Conservation (phyloP, 371 early-diverging fungal species). For the Vairimorpha ceranae region DNA sequence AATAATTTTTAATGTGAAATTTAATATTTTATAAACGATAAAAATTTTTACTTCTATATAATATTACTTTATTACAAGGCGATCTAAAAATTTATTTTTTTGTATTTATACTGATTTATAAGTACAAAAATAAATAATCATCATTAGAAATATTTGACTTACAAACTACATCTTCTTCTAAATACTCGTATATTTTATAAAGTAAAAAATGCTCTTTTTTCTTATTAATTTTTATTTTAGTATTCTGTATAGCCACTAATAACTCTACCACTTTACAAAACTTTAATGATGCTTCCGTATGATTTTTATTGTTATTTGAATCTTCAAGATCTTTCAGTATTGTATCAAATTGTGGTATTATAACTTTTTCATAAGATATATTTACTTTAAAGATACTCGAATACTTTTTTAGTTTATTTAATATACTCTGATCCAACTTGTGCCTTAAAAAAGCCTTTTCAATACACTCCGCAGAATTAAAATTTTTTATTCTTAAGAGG, state of each 20-base stretch:
- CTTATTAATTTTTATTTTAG: neutral
- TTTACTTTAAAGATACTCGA: neutral
- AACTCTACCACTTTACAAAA: constrained; percentile 34
- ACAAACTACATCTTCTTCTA: neutral
- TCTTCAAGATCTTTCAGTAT: constrained; percentile 36
- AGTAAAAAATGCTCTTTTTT: neutral
- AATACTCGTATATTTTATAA: neutral
- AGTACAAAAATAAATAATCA: neutral
- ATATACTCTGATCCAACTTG: constrained; percentile 1
- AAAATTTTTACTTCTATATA: too few relatives aligned
- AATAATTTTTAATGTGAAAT: too few relatives aligned
- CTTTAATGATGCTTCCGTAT: constrained; percentile 19
- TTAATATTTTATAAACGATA: too few relatives aligned
- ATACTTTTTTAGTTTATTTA: constrained; percentile 6
- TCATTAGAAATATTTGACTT: neutral
- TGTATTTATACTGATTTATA: too few relatives aligned
- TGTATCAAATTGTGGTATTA: constrained; percentile 30
- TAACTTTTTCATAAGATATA: neutral
- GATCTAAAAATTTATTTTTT: too few relatives aligned
- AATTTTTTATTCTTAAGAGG: constrained; percentile 24
- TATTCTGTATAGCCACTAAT: neutral
- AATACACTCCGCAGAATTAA: constrained; percentile 24
- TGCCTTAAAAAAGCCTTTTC: constrained; percentile 12
- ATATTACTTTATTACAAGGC: too few relatives aligned
- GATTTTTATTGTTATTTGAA: constrained; percentile 28